Base-by-base conservation (phyloP, 768 basidiomycete genomes). In the Saitozyma podzolica region DNA sequence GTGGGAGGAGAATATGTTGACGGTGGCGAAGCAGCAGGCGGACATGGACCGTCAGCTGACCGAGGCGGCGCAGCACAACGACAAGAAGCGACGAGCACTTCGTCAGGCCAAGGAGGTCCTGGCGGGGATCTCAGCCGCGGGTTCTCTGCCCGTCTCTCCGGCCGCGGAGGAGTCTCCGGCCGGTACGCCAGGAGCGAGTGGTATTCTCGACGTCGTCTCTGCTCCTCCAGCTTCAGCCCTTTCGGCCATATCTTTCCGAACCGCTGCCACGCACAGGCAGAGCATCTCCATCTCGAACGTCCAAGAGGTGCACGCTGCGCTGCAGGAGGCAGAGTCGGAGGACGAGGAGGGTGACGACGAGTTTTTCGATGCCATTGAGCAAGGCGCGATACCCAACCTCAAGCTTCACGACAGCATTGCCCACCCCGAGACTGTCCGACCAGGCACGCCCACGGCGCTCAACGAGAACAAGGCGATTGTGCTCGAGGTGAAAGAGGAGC, bases 331-430 rank as follows among this genome's bases (percentile, higher is more conserved):
- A 49, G 77, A 75, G 19, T 67, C 64, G 16, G 75, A 75, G 13
- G 79, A 80, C 9, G 79, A 80, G 9, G 78, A 79, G 9, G 81
- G 80, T 41, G 80, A 93, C 73, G 95, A 97, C 80, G 93, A 98
- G 79, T 97, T 97, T 80, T 97, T 95, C 75, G 95, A 97, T 77
- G 94, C 95, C 40, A 93, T 97, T 72, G 94, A 97, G 74, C 80
- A 86, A 14, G 88, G 89, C 52, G 86, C 83, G 48, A 80, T 94
- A 0, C 89, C 90, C 6, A 90, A 89, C 70, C 82, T 94, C 14
- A 80, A 89, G 37, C 83, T 94, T 16, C 84, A 86, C 54, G 84
- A 87, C 37, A 83, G 84, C 11, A 83, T 91, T n/a, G 80, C 83
- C 20, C 83, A 83, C 61, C 84, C 79, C 59, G 54, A 82, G 67